Evolutionary conservation across 768 basidiomycete species (phyloP).

Genomic region (Suillus ampliporus): DNA sequence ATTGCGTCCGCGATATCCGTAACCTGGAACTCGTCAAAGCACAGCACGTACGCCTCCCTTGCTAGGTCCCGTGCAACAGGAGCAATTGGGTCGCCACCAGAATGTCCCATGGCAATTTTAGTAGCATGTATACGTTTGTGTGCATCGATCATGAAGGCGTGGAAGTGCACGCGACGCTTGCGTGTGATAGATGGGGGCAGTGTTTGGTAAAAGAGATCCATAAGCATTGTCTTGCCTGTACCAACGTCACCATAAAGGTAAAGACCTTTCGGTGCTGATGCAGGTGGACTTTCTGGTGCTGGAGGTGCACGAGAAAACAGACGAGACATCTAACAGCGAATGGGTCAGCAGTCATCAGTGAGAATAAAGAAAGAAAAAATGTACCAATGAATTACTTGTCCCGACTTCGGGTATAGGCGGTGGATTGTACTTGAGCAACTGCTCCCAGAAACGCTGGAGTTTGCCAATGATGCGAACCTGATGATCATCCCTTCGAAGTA

Average conservation of each 20-base stretch:
- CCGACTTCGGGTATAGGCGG: conserved; percentile 58
- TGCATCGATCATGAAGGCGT: conserved; percentile 99
- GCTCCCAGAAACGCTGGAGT: conserved; percentile 80
- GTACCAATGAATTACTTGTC: conserved; percentile 37
- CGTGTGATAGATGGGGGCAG: conserved; percentile 68
- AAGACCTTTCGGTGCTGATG: conserved; percentile 77
- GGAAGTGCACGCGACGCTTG: conserved; percentile 94
- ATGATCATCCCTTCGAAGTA: conserved; percentile 77
- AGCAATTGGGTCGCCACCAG: conserved; percentile 81
- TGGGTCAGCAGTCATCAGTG: conserved; percentile 37
- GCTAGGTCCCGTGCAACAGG: conserved; percentile 90
- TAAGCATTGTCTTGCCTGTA: conserved; percentile 98
- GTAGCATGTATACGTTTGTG: conserved; percentile 90
- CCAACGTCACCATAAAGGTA: conserved; percentile 98
- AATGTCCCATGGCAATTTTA: conserved; percentile 70
- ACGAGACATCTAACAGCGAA: conserved; percentile 26
- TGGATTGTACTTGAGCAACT: conserved; percentile 72
- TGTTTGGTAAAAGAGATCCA: conserved; percentile 95
- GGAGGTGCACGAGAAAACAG: conserved; percentile 35
- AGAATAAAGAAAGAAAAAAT: conserved; percentile 17
- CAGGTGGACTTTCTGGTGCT: conserved; percentile 43
- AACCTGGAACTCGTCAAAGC: conserved; percentile 99
- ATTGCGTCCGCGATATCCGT: conserved; percentile 99
- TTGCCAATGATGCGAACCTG: conserved; percentile 85
- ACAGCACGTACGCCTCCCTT: conserved; percentile 81